Percentiles rank a stretch among this genome's conserved stretches.
These are phyloP conservation scores for Cicer pinnatifidum DNA, from an alignment of 306 rosid species.

Conservation along the genomic window DNA sequence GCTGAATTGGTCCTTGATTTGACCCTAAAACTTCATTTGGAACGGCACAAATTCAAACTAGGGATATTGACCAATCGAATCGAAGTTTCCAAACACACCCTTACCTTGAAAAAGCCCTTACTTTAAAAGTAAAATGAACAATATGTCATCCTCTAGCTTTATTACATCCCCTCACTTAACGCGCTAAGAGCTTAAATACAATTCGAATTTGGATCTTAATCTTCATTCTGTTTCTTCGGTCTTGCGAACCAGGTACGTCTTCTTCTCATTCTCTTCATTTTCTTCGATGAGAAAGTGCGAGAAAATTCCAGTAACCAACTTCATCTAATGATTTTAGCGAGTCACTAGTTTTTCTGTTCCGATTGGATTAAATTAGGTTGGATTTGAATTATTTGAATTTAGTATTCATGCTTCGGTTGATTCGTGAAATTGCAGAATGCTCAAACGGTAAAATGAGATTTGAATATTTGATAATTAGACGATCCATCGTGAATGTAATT, in stretches of 20 bases:
- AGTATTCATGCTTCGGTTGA: neutral
- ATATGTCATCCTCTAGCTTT: neutral
- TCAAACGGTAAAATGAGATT: slow-evolving; percentile 22
- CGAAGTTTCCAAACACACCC: too few relatives aligned
- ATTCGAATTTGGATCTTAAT: slow-evolving; percentile 43
- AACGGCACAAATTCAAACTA: too few relatives aligned
- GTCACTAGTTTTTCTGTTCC: slow-evolving; percentile 40
- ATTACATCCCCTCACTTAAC: slow-evolving; percentile 27
- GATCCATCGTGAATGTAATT: too few relatives aligned
- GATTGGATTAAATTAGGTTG: slow-evolving; percentile 2
- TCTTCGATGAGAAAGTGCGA: slow-evolving; percentile 16
- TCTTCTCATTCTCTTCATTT: slow-evolving; percentile 20
- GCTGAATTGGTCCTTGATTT: too few relatives aligned
- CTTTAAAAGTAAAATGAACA: neutral
- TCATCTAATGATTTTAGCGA: slow-evolving; percentile 37
- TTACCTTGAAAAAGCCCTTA: too few relatives aligned
- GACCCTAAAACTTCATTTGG: too few relatives aligned
- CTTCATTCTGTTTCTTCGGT: slow-evolving; percentile 19
- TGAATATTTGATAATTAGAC: too few relatives aligned
- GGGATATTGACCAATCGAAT: too few relatives aligned
- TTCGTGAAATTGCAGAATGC: neutral
- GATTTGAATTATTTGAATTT: slow-evolving; percentile 17
- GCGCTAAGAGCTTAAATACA: slow-evolving; percentile 15
- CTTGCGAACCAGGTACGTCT: slow-evolving; percentile 42
- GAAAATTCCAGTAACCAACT: slow-evolving; percentile 23